phyloP scores from a whole-genome alignment of 2,329 filamentous ascomycete species.

The Aureobasidium melanogenum region DNA sequence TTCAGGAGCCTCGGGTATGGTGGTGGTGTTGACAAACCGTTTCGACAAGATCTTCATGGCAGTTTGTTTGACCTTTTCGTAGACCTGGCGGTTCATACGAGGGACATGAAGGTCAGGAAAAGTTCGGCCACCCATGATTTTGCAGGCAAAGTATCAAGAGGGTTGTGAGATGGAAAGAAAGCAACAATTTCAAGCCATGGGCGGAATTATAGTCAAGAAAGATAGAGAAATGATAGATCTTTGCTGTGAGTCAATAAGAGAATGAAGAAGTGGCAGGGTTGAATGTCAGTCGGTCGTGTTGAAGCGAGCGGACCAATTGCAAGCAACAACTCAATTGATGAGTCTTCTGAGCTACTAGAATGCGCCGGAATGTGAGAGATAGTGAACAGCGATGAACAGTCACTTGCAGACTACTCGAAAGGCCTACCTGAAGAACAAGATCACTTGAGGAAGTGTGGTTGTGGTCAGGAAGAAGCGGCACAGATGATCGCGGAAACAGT shows the following conservation, averaged over 20 bases:
- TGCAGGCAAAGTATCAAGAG: not conserved
- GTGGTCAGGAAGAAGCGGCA: not conserved
- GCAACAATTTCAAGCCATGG: not conserved
- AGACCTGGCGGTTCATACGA: conserved; percentile 54
- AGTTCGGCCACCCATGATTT: conserved; percentile 56
- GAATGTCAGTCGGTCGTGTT: not conserved
- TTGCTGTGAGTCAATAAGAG: not conserved
- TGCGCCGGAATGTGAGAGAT: not conserved
- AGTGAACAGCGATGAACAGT: not conserved
- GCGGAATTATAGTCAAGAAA: too few species aligned
- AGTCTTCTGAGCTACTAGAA: not conserved
- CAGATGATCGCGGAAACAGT: not conserved
- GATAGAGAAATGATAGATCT: too few species aligned
- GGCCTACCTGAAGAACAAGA: not conserved
- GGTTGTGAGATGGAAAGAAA: not conserved
- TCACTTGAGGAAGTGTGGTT: not conserved
- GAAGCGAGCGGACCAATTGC: not conserved
- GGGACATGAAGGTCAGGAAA: conserved; percentile 53
- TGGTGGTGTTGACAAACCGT: conserved; percentile 41
- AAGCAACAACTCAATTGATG: conserved; percentile 1
- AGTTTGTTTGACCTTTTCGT: conserved; percentile 41
- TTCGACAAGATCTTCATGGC: conserved; percentile 39
- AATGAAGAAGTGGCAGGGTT: not conserved
- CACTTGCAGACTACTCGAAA: not conserved
- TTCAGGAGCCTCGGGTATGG: conserved; percentile 58